Conservation (phyloP, 2,329 filamentous ascomycete species). For the Apiospora pterosperma region DNA sequence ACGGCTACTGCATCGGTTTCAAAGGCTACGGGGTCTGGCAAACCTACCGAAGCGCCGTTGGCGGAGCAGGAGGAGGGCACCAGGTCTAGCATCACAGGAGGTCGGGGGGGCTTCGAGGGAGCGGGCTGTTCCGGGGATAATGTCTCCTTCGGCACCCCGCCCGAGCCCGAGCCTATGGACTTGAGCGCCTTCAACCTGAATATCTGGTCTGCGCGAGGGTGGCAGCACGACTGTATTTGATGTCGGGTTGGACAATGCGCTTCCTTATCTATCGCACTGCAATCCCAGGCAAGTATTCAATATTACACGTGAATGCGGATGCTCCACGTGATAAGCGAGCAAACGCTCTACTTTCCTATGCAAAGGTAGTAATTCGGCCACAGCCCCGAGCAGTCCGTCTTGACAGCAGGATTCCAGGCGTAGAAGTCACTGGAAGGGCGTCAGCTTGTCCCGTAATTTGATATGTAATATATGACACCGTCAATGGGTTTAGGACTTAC, state of each 20-base stretch:
- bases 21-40: neutral
- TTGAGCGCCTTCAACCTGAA: neutral
- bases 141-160: neutral
- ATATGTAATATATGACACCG: neutral
- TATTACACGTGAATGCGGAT: too few relatives aligned
- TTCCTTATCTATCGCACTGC: too few relatives aligned
- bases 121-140: neutral
- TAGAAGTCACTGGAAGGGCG: neutral
- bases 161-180: neutral
- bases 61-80: neutral
- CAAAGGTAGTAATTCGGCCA: too few relatives aligned
- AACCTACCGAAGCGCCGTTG: neutral
- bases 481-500: neutral
- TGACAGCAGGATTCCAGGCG: neutral
- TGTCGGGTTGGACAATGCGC: too few relatives aligned
- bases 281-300: too few relatives aligned
- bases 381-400: neutral
- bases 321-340: too few relatives aligned
- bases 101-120: neutral
- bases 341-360: too few relatives aligned
- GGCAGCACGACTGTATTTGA: neutral
- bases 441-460: neutral
- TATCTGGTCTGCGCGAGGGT: neutral
- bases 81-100: too few relatives aligned
- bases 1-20: neutral